Base-by-base conservation (phyloP, 805 yeast genomes). In the Naumovozyma baii region DNA sequence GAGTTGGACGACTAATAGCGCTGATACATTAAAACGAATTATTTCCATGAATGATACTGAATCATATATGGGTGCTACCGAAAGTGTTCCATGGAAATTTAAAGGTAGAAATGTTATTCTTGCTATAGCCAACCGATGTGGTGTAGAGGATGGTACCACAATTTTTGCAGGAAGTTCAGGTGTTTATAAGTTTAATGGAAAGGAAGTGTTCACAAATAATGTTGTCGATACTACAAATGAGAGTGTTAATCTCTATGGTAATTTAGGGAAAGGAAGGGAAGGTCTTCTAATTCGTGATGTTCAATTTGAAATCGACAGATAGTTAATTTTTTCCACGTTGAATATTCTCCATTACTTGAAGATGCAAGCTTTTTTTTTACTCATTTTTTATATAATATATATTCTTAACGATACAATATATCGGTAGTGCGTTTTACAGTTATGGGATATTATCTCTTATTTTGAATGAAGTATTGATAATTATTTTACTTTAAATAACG, bases 51-150 rank as follows among this genome's bases (percentile, higher is more conserved):
- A 9, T n/a, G 15, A 5, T 9, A 29, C 12, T 10, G 30, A 35
- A 5, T 51, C 59, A 1, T 55, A 49, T 37, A 44, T 53, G 45
- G 59, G 60, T 1, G 47, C 49, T 12, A 41, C 40, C 15, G 33
- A 18, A 42, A 38, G 34, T 39, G 49, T 38, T 39, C 50, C 39
- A 10, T 59, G 50, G 69, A 45, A 40, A 18, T 55, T 58, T 31
- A 41, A 50, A 10, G 42, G 39, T 14, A 56, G 55, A 19, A 52
- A 56, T 34, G 59, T 66, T 0, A 55, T 66, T 1, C 52, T 80
- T 10, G 72, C 80, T 0, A 53, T 77, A 4, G 76, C 86, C 49
- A 86, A 87, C 55, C 66, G 96, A 45, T 64, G 74, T 8, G 96
- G 96, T 0, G 63, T 80, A n/a, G 96, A 87, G 54, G 78, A 68